Conservation (phyloP, 305 asterid genomes). For the Fraxinus sp. region DNA sequence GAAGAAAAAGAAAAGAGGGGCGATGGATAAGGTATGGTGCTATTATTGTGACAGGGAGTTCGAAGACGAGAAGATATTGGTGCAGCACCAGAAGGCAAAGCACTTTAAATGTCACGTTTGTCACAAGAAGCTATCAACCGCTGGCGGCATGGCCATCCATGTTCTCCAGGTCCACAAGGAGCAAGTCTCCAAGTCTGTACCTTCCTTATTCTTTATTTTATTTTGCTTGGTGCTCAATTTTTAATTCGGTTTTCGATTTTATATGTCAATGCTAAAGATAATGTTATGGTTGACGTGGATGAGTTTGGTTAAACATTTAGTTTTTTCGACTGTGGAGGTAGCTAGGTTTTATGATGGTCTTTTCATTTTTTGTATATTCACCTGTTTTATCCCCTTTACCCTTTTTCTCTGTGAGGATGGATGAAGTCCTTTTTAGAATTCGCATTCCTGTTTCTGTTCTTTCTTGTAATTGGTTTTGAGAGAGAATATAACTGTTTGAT, state of each 20-base stretch:
- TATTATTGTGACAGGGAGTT: constrained; percentile 96
- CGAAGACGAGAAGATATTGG: constrained; percentile 95
- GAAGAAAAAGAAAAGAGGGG: constrained; percentile 91
- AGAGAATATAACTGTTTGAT: neutral
- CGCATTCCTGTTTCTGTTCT: neutral
- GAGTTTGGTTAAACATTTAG: neutral
- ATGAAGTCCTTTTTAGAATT: neutral
- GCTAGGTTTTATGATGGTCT: neutral
- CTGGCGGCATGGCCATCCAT: constrained; percentile 95
- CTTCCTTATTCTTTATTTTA: neutral
- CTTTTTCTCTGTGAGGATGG: neutral
- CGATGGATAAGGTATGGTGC: constrained; percentile 82
- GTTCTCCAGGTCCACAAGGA: constrained; percentile 99
- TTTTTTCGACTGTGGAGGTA: neutral
- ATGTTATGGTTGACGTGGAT: constrained; percentile 1
- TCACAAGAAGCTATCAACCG: constrained; percentile 96
- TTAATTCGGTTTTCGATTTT: neutral
- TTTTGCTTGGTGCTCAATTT: neutral
- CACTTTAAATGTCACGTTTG: constrained; percentile 97
- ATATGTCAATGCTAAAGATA: neutral
- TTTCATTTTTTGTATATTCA: neutral
- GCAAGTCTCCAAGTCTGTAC: constrained; percentile 66
- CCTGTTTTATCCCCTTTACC: neutral
- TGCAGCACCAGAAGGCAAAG: constrained; percentile 98
- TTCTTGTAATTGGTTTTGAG: neutral